A percentile compares a stretch with the other conserved stretches of the same genome.
Evolutionary conservation across 2,329 filamentous ascomycete species (phyloP).

Genomic region (Penicillium sclerotigenum): DNA sequence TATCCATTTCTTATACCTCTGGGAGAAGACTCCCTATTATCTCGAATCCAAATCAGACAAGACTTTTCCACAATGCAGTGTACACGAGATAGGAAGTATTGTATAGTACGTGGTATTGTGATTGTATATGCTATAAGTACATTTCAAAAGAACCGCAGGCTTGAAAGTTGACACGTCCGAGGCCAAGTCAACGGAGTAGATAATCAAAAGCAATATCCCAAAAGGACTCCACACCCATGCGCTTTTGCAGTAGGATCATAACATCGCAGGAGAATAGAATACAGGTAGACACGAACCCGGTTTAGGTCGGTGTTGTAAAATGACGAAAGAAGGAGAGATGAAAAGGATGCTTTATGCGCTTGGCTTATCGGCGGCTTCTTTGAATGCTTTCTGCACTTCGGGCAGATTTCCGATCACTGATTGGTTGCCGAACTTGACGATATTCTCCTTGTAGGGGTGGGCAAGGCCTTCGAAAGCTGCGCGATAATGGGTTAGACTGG

Average conservation of each 20-base stretch:
- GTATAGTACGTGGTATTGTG: slow-evolving; percentile 14
- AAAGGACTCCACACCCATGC: slow-evolving; percentile 42
- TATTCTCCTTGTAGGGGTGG: slow-evolving; percentile 88
- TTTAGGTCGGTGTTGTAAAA: slow-evolving; percentile 2
- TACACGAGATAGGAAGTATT: background rate
- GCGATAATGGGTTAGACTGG: slow-evolving; percentile 12
- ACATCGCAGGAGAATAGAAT: slow-evolving; percentile 31
- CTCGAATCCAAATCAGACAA: background rate
- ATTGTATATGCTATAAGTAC: slow-evolving; percentile 23
- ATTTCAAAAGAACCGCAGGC: slow-evolving; percentile 13
- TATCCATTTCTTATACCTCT: slow-evolving; percentile 23
- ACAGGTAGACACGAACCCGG: slow-evolving; percentile 12
- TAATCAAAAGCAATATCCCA: slow-evolving; percentile 21
- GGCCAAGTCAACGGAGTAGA: slow-evolving; percentile 10
- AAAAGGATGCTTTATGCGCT: slow-evolving; percentile 17
- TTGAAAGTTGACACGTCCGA: slow-evolving; percentile 8
- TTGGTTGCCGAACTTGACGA: slow-evolving; percentile 68
- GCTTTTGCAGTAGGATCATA: slow-evolving; percentile 35
- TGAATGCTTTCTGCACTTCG: slow-evolving; percentile 39
- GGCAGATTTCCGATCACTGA: slow-evolving; percentile 36
- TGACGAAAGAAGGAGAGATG: slow-evolving; percentile 11
- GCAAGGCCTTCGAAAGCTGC: slow-evolving; percentile 83
- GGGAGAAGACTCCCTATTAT: slow-evolving; percentile 3
- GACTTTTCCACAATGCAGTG: background rate
- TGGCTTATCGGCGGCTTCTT: slow-evolving; percentile 25